Evolutionary conservation across 2,329 filamentous ascomycete species (phyloP).

Genomic region (Cordyceps cicadae): DNA sequence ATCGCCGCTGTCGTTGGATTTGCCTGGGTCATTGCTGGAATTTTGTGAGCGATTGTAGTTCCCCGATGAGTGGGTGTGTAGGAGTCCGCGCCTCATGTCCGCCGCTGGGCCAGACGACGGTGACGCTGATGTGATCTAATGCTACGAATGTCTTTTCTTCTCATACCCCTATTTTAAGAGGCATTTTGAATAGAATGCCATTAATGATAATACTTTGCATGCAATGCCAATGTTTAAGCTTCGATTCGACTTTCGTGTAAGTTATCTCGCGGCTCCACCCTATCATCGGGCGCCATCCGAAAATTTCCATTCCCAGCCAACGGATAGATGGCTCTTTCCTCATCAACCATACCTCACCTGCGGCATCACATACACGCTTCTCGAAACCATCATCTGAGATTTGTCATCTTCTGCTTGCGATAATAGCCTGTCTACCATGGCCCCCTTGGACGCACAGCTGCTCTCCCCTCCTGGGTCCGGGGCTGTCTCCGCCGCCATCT

Average conservation of each 20-base stretch:
- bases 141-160: neutral
- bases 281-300: neutral
- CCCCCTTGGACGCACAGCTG: neutral
- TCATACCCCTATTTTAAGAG: neutral
- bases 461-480: neutral
- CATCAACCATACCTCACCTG: neutral
- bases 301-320: neutral
- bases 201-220: neutral
- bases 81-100: neutral
- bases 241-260: neutral
- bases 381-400: neutral
- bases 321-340: neutral
- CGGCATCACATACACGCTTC: neutral
- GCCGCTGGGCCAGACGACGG: neutral
- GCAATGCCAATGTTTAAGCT: no score
- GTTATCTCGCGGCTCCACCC: slow-evolving; percentile 1
- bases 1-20: slow-evolving; percentile 18
- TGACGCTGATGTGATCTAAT: neutral
- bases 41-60: slow-evolving; percentile 12
- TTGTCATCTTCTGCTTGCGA: neutral
- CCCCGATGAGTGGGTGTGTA: neutral
- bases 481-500: neutral
- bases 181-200: neutral
- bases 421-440: neutral
- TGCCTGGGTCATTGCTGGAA: slow-evolving; percentile 17